Conservation (phyloP, 768 basidiomycete genomes). For the Tylopilus cervinicoccineus region DNA sequence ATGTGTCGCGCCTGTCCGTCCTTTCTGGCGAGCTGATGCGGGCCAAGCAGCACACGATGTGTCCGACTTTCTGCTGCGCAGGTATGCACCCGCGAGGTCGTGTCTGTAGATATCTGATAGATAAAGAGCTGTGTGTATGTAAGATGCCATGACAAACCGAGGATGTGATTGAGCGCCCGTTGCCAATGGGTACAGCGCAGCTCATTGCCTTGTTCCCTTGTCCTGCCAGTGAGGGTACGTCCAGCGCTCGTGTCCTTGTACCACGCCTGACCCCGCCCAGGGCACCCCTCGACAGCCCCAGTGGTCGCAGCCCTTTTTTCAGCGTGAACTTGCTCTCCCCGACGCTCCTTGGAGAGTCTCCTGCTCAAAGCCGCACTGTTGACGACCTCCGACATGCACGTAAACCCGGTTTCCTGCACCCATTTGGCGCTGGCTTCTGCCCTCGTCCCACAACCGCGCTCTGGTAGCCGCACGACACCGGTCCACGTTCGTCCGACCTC, state of each 20-base stretch:
- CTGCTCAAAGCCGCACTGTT: neutral
- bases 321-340: neutral
- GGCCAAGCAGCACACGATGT: constrained; percentile 21
- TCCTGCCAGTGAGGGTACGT: neutral
- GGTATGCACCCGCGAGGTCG: constrained; percentile 3
- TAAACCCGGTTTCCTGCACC: neutral
- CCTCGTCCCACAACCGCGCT: constrained; percentile 3
- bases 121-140: neutral
- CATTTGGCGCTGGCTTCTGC: neutral
- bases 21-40: neutral
- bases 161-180: neutral
- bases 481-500: neutral
- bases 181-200: neutral
- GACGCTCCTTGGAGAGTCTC: neutral
- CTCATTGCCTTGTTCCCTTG: neutral
- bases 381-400: constrained; percentile 7
- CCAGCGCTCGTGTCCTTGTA: neutral
- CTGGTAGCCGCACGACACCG: constrained; percentile 3
- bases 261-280: constrained; percentile 1
- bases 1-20: neutral
- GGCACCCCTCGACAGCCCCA: constrained; percentile 8
- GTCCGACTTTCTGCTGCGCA: constrained; percentile 21
- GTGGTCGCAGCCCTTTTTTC: constrained; percentile 10
- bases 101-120: neutral
- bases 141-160: neutral